A percentile compares a stretch with the other conserved stretches of the same genome.
phyloP scores from a whole-genome alignment of 257 asterid species.

The Primulina eburnea region DNA sequence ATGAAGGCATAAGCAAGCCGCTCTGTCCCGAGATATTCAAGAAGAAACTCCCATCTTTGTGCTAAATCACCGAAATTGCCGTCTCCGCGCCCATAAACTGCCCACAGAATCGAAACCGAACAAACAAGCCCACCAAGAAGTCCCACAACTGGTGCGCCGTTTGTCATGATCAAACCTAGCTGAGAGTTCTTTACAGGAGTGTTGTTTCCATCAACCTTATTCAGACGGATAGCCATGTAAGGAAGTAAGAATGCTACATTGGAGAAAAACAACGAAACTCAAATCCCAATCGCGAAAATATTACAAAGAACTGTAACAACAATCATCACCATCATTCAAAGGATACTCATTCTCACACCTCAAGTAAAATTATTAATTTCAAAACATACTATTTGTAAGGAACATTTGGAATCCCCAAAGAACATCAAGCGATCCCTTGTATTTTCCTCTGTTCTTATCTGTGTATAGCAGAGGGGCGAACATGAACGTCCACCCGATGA shows the following conservation, averaged over 20 bases:
- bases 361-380: conserved; percentile 14
- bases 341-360: too few species aligned
- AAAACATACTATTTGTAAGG: conserved; percentile 86
- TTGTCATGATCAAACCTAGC: conserved; percentile 64
- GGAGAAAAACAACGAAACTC: conserved; percentile 12
- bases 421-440: conserved; percentile 69
- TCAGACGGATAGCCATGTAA: conserved; percentile 87
- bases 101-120: conserved; percentile 64
- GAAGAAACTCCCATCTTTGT: conserved; percentile 64
- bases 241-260: conserved; percentile 88
- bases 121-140: conserved; percentile 58
- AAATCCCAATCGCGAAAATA: background rate
- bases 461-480: conserved; percentile 90
- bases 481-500: conserved; percentile 86
- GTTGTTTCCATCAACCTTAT: conserved; percentile 32
- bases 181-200: conserved; percentile 46
- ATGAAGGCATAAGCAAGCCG: conserved; percentile 92
- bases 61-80: conserved; percentile 53
- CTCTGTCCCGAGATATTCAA: conserved; percentile 64
- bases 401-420: conserved; percentile 88
- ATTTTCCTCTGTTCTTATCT: conserved; percentile 67
- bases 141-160: conserved; percentile 69
- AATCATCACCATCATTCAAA: background rate
- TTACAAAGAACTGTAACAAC: background rate
- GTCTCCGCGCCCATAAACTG: conserved; percentile 70